Evolutionary conservation across 352 stramenopile species (phyloP), one percentile per base, ranked within the genome.

Genomic region (Pythium utonaiense): DNA sequence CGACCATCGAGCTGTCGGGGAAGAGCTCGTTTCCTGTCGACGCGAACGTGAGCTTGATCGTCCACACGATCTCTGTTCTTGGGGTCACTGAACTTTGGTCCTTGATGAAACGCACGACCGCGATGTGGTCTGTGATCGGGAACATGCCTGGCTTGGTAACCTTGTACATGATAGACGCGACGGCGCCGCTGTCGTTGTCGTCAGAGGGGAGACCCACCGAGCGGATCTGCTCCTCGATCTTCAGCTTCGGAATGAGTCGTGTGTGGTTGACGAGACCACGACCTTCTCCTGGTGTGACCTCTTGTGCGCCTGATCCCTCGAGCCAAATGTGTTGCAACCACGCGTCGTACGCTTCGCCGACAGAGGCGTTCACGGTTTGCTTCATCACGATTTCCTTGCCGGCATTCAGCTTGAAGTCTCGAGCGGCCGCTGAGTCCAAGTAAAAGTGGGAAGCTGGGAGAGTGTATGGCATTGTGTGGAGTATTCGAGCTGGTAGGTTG

Each of bases 51-150:
- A 55, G n/a, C 50, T 57, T 57, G 50, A 57, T 44, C 3, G 30
- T 57, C 50, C 50, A 57, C 28, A 45, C 31, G n/a, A 57, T 42
- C 30, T 57, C 50, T 5, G 50, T 57, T 22, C 45, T 1, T 6
- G 17, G 17, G 30, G 30, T 38, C 14, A 1, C 5, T 12, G 21
- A 28, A 2, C 4, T 17, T 2, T 33, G 17, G 27, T 57, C 31
- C 33, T 57, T 8, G 19, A 57, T 31, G 31, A 57, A 57, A n/a
- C 50, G 50, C 50, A 57, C 50, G 1, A 57, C 3, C 4, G 50
- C 50, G 31, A 57, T 45, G 30, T 57, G 30, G 50, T 57, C 31
- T 5, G 17, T 27, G n/a, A 57, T 42, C 21, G 50, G 50, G 13
- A 57, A 14, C 14, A 40, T 3, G 5, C 30, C 50, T 17, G 27